Evolutionary conservation across 208 protist genomes (phyloP).

Genomic region (Trichomonas tenax): DNA sequence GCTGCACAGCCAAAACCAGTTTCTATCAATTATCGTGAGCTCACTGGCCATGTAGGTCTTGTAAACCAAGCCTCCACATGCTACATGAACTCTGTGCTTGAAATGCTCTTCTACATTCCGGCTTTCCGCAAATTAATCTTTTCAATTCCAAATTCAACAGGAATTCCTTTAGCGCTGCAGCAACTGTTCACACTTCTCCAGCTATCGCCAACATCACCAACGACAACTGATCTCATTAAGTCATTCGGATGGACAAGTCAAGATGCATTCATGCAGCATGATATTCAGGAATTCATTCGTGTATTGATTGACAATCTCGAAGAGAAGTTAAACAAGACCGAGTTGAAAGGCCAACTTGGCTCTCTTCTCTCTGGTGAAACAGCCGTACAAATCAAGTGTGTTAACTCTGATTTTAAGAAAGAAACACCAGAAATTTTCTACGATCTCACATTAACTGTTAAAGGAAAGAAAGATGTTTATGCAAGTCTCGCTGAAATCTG

Average conservation of each 20-base stretch:
- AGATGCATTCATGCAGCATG: neutral
- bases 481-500: neutral
- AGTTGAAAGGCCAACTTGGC: neutral
- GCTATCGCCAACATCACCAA: neutral
- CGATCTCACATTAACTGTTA: neutral
- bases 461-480: neutral
- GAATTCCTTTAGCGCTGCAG: neutral
- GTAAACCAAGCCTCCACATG: neutral
- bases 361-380: neutral
- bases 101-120: neutral
- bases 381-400: neutral
- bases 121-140: neutral
- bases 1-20: neutral
- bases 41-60: neutral
- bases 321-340: neutral
- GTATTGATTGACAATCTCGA: neutral
- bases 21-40: neutral
- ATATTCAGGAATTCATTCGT: neutral
- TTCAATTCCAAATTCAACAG: neutral
- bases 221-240: neutral
- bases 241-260: neutral
- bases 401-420: neutral
- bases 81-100: constrained; percentile 4
- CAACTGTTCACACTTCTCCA: neutral
- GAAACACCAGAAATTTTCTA: neutral